Base-by-base conservation (phyloP, 495 filamentous ascomycete genomes). In the Extremus antarcticus region DNA sequence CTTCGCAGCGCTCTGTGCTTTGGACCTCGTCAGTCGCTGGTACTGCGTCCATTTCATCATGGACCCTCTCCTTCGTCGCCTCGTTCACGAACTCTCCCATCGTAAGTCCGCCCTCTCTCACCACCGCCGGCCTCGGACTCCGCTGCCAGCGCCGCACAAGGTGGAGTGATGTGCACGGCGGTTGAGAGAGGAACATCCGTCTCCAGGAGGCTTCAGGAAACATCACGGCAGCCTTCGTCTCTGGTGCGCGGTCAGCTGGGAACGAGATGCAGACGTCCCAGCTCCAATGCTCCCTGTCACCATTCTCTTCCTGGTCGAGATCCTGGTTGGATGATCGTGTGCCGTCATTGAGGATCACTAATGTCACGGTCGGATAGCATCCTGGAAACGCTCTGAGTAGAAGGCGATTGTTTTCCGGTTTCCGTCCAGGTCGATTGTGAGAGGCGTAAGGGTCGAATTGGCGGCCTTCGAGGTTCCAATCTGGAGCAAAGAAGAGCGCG, bases 161-260 rank as follows among this genome's bases (percentile, higher is more conserved):
- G 24, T 62, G 59, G 48, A 65, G 57, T n/a, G 46, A 24, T 16
- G 50, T 54, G 25, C 50, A 55, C 10, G 63, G 63, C 16, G 63
- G 63, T 40, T 63, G 56, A 21, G 23, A 53, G 32, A 63, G 51
- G 35, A 46, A 61, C 63, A 65, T 65, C 17, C 54, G 21, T n/a
- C 60, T 53, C 63, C 63, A 65, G 23, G 21, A 47, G 13, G 63
- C 63, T 48, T 63, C 56, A 4, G 55, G 51, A 51, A 59, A 53
- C 1, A 19, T 4, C 20, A 56, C 62, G 1, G 55, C 46, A 0
- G 55, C 46, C 7, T 20, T 21, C 25, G 32, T 45, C 8, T 25
- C 47, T 3, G 50, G 50, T 1, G 39, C 24, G 0, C 19, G 16
- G 25, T 50, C 47, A 20, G 53, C 56, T 0, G 62, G 62, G 50